A percentile compares a stretch with the other conserved stretches of the same genome.
These are phyloP conservation scores for Arachnopeziza araneosa DNA, from an alignment of 2,329 filamentous ascomycete genomes.

Conservation along the genomic window DNA sequence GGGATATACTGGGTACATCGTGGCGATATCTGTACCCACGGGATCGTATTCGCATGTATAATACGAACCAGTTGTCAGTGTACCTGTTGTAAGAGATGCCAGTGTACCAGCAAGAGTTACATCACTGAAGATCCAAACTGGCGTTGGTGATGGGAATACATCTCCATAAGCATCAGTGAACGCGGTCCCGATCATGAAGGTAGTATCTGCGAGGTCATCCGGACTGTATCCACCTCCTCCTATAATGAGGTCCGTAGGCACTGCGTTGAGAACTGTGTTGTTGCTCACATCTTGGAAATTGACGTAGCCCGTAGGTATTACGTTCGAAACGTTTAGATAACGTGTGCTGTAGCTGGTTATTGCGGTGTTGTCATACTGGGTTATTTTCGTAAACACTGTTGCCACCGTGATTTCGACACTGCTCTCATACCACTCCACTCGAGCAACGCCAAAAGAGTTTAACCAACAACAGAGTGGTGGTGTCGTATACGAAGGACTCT, in stretches of 20 bases:
- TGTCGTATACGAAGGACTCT: too few relatives aligned
- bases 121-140: conserved; percentile 9
- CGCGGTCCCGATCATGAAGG: conserved; percentile 10
- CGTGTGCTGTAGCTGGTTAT: conserved; percentile 6
- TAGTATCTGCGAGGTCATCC: neutral
- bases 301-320: conserved; percentile 3
- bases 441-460: too few relatives aligned
- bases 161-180: conserved; percentile 16
- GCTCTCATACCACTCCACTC: too few relatives aligned
- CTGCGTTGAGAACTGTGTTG: neutral
- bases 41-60: too few relatives aligned
- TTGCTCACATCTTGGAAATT: neutral
- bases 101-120: conserved; percentile 1
- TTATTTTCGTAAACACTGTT: too few relatives aligned
- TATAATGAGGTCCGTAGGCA: conserved; percentile 6
- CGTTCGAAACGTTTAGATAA: conserved; percentile 3
- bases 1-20: too few relatives aligned
- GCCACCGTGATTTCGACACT: too few relatives aligned
- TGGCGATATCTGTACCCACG: too few relatives aligned
- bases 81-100: neutral
- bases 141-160: conserved; percentile 12
- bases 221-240: conserved; percentile 4
- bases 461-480: too few relatives aligned
- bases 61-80: too few relatives aligned
- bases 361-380: conserved; percentile 10